Percentiles rank a stretch among this genome's conserved stretches.
These are phyloP conservation scores for Pueraria montana DNA, from an alignment of 306 rosid species.

Conservation along the genomic window DNA sequence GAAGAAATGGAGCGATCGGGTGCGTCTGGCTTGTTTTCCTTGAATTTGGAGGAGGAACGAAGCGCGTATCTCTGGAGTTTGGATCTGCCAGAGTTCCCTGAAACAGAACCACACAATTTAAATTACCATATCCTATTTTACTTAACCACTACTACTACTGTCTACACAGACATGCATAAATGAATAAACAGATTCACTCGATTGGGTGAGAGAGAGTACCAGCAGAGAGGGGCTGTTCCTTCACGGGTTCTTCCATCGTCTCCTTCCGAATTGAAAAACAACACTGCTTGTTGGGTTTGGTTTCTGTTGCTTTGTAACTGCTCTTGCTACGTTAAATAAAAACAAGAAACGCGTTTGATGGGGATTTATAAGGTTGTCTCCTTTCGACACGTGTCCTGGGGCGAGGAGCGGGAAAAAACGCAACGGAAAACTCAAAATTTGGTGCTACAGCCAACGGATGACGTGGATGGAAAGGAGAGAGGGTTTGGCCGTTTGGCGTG, in stretches of 20 bases:
- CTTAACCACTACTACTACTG: neutral
- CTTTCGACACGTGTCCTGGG: slow-evolving; percentile 33
- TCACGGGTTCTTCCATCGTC: slow-evolving; percentile 43
- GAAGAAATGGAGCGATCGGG: slow-evolving; percentile 56
- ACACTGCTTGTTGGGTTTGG: neutral
- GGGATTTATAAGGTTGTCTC: slow-evolving; percentile 49
- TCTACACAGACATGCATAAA: too few species aligned
- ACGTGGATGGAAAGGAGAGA: slow-evolving; percentile 4
- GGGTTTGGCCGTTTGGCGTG: neutral
- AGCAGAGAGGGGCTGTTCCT: slow-evolving; percentile 60
- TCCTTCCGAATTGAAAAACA: neutral
- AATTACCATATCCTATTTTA: neutral
- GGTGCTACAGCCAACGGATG: neutral
- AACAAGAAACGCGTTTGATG: neutral
- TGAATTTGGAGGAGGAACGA: slow-evolving; percentile 66
- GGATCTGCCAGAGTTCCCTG: slow-evolving; percentile 60
- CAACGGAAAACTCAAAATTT: slow-evolving; percentile 31
- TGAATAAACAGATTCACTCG: neutral
- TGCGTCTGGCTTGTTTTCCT: slow-evolving; percentile 57
- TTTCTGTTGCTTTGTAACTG: slow-evolving; percentile 26
- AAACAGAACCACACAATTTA: slow-evolving; percentile 25
- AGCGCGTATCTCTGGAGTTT: slow-evolving; percentile 71
- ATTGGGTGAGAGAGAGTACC: slow-evolving; percentile 28
- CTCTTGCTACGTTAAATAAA: neutral
- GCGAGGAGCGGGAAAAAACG: slow-evolving; percentile 65